Evolutionary conservation across 1,284 basidiomycete genomes (phyloP).

Genomic region (Sporisorium exsertum): DNA sequence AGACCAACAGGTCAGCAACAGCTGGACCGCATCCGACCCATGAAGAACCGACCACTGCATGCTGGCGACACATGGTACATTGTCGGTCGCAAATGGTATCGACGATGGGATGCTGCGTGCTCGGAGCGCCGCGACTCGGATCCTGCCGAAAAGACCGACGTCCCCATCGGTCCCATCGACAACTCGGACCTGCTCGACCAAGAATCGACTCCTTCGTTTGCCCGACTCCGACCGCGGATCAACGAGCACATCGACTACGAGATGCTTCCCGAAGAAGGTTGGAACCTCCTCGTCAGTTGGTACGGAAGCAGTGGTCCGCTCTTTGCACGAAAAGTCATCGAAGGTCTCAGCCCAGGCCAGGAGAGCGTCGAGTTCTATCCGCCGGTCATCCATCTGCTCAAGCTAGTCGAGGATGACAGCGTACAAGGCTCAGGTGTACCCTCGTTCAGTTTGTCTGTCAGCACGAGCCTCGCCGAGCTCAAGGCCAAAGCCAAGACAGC

Average conservation of each 20-base stretch:
- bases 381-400: slow-evolving; percentile 76
- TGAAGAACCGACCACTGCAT: slow-evolving; percentile 70
- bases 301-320: slow-evolving; percentile 76
- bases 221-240: slow-evolving; percentile 68
- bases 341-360: slow-evolving; percentile 68
- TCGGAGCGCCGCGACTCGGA: slow-evolving; percentile 77
- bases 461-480: slow-evolving; percentile 52
- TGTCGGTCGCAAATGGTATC: slow-evolving; percentile 79
- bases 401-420: slow-evolving; percentile 61
- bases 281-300: slow-evolving; percentile 79
- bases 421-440: slow-evolving; percentile 58
- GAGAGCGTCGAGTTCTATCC: slow-evolving; percentile 83
- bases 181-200: slow-evolving; percentile 76
- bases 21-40: slow-evolving; percentile 35
- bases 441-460: slow-evolving; percentile 51
- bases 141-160: slow-evolving; percentile 74
- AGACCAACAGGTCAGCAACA: slow-evolving; percentile 43
- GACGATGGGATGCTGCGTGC: slow-evolving; percentile 79
- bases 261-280: slow-evolving; percentile 80
- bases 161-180: slow-evolving; percentile 78
- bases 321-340: slow-evolving; percentile 78
- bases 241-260: slow-evolving; percentile 81
- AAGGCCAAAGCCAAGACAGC: slow-evolving; percentile 53
- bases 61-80: slow-evolving; percentile 82
- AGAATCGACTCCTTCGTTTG: slow-evolving; percentile 32